Evolutionary conservation across 1,139 yeast genomes (phyloP).

Genomic region (Sugiyamaella novakii): DNA sequence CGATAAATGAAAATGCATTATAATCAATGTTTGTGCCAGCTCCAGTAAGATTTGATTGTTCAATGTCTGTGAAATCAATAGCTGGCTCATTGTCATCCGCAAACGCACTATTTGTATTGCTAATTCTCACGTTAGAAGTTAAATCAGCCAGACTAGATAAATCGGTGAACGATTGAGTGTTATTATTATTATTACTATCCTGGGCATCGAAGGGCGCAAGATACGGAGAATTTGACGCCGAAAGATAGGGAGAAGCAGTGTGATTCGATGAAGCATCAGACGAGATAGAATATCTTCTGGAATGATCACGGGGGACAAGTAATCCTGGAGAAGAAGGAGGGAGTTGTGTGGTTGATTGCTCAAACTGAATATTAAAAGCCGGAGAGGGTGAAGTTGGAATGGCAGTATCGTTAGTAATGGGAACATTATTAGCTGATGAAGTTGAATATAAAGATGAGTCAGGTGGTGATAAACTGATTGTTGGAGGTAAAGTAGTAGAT

Average conservation of each 20-base stretch:
- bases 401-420: background rate
- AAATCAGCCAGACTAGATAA: constrained; percentile 27
- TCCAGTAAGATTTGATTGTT: too few species aligned
- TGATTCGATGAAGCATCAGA: constrained; percentile 21
- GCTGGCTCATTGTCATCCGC: too few species aligned
- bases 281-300: constrained; percentile 18
- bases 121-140: constrained; percentile 30
- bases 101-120: too few species aligned
- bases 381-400: background rate
- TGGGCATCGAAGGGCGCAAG: constrained; percentile 19
- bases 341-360: background rate
- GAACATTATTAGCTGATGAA: background rate
- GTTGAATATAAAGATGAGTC: too few species aligned
- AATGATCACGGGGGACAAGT: constrained; percentile 15
- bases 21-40: too few species aligned
- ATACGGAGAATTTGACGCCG: constrained; percentile 26
- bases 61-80: too few species aligned
- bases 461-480: constrained; percentile 19
- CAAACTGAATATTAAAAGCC: too few species aligned
- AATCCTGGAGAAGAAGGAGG: constrained; percentile 2
- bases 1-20: too few species aligned
- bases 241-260: constrained; percentile 20
- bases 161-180: constrained; percentile 19
- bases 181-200: background rate
- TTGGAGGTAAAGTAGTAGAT: constrained; percentile 8